Evolutionary conservation across 2,329 filamentous ascomycete species (phyloP).

Genomic region (Dactylella cylindrospora): DNA sequence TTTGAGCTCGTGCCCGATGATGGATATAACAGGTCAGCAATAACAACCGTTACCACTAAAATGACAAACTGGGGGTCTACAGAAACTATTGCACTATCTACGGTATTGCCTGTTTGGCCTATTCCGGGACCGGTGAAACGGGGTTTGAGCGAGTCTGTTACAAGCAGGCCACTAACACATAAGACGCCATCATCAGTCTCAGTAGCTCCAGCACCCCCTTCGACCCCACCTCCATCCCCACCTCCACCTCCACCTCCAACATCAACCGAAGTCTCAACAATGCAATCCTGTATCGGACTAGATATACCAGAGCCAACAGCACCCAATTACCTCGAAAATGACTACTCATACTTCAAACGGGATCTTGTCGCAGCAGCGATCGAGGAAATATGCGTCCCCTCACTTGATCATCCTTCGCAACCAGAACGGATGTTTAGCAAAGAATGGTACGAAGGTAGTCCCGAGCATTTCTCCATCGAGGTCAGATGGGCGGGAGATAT

Average conservation of each 20-base stretch:
- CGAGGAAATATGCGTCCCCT: not conserved
- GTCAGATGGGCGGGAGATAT: not conserved
- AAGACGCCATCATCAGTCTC: not conserved
- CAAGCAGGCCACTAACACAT: no score
- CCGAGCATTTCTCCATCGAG: conserved; percentile 2
- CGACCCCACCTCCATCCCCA: not conserved
- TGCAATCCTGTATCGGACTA: not conserved
- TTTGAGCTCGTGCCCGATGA: no score
- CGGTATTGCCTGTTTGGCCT: no score
- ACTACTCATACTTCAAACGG: conserved; percentile 8
- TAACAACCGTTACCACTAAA: no score
- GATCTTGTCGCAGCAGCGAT: conserved; percentile 4
- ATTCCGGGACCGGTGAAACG: no score
- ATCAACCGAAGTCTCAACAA: not conserved
- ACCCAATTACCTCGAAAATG: not conserved
- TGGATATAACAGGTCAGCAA: no score
- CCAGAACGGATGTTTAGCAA: conserved; percentile 1
- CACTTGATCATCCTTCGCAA: not conserved
- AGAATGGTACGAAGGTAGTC: conserved; percentile 8
- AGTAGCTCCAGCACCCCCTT: not conserved
- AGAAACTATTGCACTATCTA: no score
- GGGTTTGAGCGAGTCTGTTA: no score
- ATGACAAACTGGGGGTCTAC: no score
- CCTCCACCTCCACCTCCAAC: not conserved
- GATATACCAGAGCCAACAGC: not conserved